Base-by-base conservation (phyloP, 2,329 filamentous ascomycete species). In the Didymella keratinophila region DNA sequence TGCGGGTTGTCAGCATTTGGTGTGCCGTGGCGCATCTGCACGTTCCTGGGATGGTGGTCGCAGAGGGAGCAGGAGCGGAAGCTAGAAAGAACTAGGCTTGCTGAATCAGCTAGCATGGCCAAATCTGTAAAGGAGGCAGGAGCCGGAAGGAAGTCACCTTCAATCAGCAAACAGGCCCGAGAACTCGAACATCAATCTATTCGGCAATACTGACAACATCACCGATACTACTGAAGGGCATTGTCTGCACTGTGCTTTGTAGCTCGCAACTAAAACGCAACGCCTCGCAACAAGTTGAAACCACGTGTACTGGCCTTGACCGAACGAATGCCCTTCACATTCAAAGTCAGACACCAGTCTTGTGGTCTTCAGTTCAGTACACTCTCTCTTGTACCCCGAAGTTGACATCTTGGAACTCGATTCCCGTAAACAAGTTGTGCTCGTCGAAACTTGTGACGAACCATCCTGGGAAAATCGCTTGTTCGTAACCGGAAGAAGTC, bases 381-480 rank as follows among this genome's bases (percentile, higher is more conserved):
- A 25, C 39, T 21, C 10, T 23, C 42, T 46, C 18, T n/a, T 53
- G 36, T 4, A 20, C 16, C 16, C 14, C 6, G 45, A 16, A 21
- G 30, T 25, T 50, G n/a, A 9, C n/a, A n/a, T 30, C 6, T 12
- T 10, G 16, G 10, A 43, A 27, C 6, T 39, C 44, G 21, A 23
- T 16, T 2, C 37, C 44, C 3, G 30, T 10, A 16, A 66, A 52
- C 11, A 63, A 49, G 51, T 63, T 60, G 3, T 61, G 44, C 43
- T 68, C 60, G 49, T 68, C 65, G 44, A 64, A 68, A 5, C 32
- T 61, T 21, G 64, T 65, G 16, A 65, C 32, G 14, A 68, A 61
- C 9, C 61, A 45, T 11, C 61, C 58, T 12, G 62, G 53, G 16
- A 63, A 43, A 1, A 60, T 18, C 21, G 41, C 8, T 25, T 52